A percentile compares a stretch with the other conserved stretches of the same genome.
Conservation (phyloP, 805 yeast species). For the Saccharomycopsis oosterbeekiorum region DNA sequence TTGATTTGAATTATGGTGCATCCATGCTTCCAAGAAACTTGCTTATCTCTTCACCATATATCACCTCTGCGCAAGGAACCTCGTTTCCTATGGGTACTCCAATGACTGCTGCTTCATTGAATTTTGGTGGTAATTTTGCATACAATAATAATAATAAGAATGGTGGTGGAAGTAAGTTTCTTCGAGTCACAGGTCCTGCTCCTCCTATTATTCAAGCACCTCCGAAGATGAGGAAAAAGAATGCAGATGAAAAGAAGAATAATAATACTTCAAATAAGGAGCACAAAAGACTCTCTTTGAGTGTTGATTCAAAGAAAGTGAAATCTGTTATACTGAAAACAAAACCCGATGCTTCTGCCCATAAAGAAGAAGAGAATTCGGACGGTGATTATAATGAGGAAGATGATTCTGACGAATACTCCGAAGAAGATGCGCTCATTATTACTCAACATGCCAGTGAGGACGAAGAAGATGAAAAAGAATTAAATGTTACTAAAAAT, state of each 20-base stretch:
- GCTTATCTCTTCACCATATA: slow-evolving; percentile 49
- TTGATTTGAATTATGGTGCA: slow-evolving; percentile 49
- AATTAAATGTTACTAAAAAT: background rate
- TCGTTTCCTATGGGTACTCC: slow-evolving; percentile 12
- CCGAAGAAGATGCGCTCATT: background rate
- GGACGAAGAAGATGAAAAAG: slow-evolving; percentile 3
- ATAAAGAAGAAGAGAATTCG: background rate
- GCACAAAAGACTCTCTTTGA: background rate
- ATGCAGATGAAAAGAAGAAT: background rate
- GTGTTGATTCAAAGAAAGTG: background rate
- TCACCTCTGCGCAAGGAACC: slow-evolving; percentile 8
- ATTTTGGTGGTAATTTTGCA: slow-evolving; percentile 6
- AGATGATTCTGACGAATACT: background rate
- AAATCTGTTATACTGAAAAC: background rate
- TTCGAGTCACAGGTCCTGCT: slow-evolving; percentile 16
- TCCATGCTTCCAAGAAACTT: slow-evolving; percentile 56
- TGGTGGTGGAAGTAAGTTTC: slow-evolving; percentile 5
- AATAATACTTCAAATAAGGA: background rate
- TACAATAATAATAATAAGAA: slow-evolving; percentile 2
- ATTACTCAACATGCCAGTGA: background rate
- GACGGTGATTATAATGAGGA: background rate
- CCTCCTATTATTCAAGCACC: slow-evolving; percentile 17
- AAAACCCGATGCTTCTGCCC: background rate
- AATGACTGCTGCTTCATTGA: slow-evolving; percentile 12
- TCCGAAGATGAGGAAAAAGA: slow-evolving; percentile 14